Percentiles rank a stretch among this genome's conserved stretches.
Conservation (phyloP, 2,329 filamentous ascomycete species). For the Delphinella strobiligena region DNA sequence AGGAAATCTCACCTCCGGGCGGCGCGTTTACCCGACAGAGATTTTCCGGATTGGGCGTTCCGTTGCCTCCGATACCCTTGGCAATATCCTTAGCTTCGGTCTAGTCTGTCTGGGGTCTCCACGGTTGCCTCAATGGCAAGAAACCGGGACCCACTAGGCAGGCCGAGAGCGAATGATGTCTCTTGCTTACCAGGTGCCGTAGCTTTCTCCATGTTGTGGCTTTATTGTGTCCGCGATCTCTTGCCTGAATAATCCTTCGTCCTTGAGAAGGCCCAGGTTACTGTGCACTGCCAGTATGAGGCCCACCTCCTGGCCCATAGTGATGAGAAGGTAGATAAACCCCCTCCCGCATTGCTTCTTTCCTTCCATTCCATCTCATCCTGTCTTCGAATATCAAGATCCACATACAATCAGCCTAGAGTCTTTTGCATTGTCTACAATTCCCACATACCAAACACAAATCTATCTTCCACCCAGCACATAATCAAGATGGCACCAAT, state of each 20-base stretch:
- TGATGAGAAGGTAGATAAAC: background rate
- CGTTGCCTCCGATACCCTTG: background rate
- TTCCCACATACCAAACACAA: no score
- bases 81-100: background rate
- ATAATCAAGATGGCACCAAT: slow-evolving; percentile 33
- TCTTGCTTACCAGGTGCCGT: background rate
- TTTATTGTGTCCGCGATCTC: background rate
- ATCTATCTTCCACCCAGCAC: no score
- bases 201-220: background rate
- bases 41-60: background rate
- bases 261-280: background rate
- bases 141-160: no score
- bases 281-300: background rate
- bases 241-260: slow-evolving; percentile 1
- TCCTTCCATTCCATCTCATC: background rate
- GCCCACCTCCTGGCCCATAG: background rate
- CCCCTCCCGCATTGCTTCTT: slow-evolving; percentile 1
- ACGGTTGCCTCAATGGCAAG: no score
- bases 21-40: slow-evolving; percentile 5
- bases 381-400: no score
- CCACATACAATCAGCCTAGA: no score
- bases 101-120: background rate
- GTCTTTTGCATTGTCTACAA: no score
- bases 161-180: background rate
- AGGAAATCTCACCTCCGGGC: background rate